Conservation (phyloP, 371 early-diverging fungal species). For the Mortierella sp. region DNA sequence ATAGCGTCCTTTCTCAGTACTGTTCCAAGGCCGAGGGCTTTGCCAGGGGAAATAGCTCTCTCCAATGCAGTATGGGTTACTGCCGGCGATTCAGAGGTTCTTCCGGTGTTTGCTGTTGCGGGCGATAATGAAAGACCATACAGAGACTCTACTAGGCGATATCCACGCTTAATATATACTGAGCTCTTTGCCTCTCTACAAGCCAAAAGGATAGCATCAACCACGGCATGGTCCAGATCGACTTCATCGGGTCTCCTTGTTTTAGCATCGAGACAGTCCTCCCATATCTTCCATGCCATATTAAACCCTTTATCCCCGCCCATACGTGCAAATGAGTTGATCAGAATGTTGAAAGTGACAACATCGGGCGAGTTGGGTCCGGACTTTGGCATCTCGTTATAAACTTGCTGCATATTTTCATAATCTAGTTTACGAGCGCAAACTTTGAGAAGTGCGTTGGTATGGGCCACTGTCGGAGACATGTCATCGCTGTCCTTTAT, state of each 20-base stretch:
- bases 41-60: slow-evolving; percentile 26
- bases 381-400: slow-evolving; percentile 29
- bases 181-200: slow-evolving; percentile 28
- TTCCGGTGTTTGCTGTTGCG: background rate
- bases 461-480: slow-evolving; percentile 41
- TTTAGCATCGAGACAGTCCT: slow-evolving; percentile 44
- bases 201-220: slow-evolving; percentile 39
- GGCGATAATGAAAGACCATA: slow-evolving; percentile 26
- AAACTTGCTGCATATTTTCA: slow-evolving; percentile 31
- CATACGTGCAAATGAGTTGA: slow-evolving; percentile 53
- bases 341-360: slow-evolving; percentile 55
- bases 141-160: slow-evolving; percentile 34
- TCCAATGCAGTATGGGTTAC: slow-evolving; percentile 9
- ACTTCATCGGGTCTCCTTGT: slow-evolving; percentile 28
- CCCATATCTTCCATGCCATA: slow-evolving; percentile 55
- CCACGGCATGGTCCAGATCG: slow-evolving; percentile 31
- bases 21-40: slow-evolving; percentile 29
- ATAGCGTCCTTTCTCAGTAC: slow-evolving; percentile 20
- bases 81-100: background rate
- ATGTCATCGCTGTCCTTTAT: slow-evolving; percentile 36
- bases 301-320: slow-evolving; percentile 45
- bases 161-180: slow-evolving; percentile 23
- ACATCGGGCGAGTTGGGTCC: slow-evolving; percentile 50
- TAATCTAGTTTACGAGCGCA: slow-evolving; percentile 48
- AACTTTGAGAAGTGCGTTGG: slow-evolving; percentile 59